phyloP scores from a whole-genome alignment of 2,329 filamentous ascomycete species.

The Stagonosporopsis tanaceti region DNA sequence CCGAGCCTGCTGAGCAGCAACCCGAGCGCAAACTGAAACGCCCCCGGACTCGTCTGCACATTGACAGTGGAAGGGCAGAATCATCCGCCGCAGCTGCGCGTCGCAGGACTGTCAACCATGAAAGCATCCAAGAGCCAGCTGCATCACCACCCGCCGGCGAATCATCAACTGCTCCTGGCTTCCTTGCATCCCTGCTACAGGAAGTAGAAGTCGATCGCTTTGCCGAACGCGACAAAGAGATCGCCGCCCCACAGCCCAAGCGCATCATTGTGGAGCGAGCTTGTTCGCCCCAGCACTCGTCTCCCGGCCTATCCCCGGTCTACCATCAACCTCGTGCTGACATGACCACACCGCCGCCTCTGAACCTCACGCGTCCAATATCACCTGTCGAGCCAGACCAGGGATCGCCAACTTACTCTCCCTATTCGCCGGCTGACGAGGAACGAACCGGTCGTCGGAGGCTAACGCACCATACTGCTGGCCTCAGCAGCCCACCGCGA shows the following conservation, averaged over 20 bases:
- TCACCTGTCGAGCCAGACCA: slow-evolving; percentile 61
- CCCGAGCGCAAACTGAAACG: slow-evolving; percentile 87
- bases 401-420: slow-evolving; percentile 76
- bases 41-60: slow-evolving; percentile 77
- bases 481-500: slow-evolving; percentile 54
- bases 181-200: slow-evolving; percentile 84
- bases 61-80: slow-evolving; percentile 58
- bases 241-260: slow-evolving; percentile 50
- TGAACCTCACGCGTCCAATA: slow-evolving; percentile 65
- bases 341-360: slow-evolving; percentile 72
- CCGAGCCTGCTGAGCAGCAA: slow-evolving; percentile 64
- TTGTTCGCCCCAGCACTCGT: slow-evolving; percentile 61
- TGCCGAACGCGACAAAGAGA: slow-evolving; percentile 47
- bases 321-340: slow-evolving; percentile 70
- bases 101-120: slow-evolving; percentile 37
- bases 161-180: slow-evolving; percentile 68
- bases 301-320: slow-evolving; percentile 73
- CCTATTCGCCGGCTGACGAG: slow-evolving; percentile 61
- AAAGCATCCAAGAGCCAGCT: slow-evolving; percentile 24
- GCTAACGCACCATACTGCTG: slow-evolving; percentile 40
- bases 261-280: slow-evolving; percentile 51
- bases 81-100: slow-evolving; percentile 45
- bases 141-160: slow-evolving; percentile 35
- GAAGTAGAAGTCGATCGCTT: slow-evolving; percentile 73
- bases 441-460: slow-evolving; percentile 49